Conservation (phyloP, 148 eudicot species). For the Silene latifolia region DNA sequence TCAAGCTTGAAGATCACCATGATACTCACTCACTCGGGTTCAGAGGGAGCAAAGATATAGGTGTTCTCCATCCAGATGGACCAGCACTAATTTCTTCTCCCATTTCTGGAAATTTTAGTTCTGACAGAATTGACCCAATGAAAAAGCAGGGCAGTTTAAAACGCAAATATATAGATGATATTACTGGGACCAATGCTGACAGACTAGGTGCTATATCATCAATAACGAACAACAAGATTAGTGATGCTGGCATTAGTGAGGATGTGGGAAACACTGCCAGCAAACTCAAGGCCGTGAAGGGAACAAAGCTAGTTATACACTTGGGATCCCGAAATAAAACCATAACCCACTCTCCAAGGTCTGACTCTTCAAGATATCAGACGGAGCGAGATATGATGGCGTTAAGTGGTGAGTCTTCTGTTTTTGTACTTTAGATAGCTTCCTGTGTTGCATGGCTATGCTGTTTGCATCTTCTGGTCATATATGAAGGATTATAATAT, state of each 20-base stretch:
- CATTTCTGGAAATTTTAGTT: constrained; percentile 44
- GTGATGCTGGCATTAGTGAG: constrained; percentile 31
- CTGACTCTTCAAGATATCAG: constrained; percentile 65
- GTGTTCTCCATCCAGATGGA: constrained; percentile 32
- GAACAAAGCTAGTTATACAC: constrained; percentile 87
- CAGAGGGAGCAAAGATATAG: constrained; percentile 31
- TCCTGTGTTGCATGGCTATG: neutral
- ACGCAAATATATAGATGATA: constrained; percentile 57
- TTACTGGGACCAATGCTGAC: constrained; percentile 34
- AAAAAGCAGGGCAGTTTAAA: constrained; percentile 49
- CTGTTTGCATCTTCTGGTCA: neutral
- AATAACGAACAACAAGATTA: constrained; percentile 45
- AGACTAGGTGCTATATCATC: constrained; percentile 41
- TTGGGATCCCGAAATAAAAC: constrained; percentile 68
- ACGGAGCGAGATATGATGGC: constrained; percentile 52
- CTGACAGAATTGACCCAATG: constrained; percentile 39
- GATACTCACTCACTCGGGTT: constrained; percentile 36
- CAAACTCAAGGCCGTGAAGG: constrained; percentile 50
- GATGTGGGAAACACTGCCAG: constrained; percentile 41
- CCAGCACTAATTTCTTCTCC: constrained; percentile 37
- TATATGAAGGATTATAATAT: neutral
- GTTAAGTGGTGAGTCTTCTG: constrained; percentile 47
- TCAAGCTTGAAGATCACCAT: constrained; percentile 40
- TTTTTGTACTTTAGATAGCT: neutral
- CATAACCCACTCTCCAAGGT: constrained; percentile 55